Percentiles rank a stretch among this genome's conserved stretches.
phyloP scores from a whole-genome alignment of 2,329 filamentous ascomycete species.

The Venturia aucupariae region DNA sequence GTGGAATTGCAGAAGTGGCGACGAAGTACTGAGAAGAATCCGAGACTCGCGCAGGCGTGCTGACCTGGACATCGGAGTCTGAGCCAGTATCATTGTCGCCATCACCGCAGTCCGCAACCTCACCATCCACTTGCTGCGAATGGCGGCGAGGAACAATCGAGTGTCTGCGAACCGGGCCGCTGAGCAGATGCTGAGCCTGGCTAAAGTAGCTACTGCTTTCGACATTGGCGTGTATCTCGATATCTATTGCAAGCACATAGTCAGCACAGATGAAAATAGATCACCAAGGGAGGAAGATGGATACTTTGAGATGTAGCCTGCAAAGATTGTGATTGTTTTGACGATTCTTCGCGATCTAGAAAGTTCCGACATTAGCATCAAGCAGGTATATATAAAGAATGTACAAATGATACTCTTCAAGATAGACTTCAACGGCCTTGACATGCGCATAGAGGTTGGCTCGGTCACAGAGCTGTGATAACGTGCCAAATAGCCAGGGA shows the following conservation, averaged over 20 bases:
- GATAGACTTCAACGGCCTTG: not conserved
- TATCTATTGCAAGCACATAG: not conserved
- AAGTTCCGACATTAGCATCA: not conserved
- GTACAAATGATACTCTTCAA: conserved; percentile 4
- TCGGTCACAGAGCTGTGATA: conserved; percentile 1
- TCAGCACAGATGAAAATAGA: not conserved
- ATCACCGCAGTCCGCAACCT: not conserved
- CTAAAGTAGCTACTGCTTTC: conserved; percentile 1
- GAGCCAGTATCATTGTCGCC: not conserved
- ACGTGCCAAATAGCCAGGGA: not conserved
- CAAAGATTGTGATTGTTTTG: not conserved
- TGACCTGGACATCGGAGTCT: not conserved
- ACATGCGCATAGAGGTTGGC: not conserved
- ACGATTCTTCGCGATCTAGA: not conserved
- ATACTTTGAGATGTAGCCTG: not conserved
- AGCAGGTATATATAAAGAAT: not conserved
- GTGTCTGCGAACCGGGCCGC: not conserved
- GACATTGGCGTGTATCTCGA: not conserved
- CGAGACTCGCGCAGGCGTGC: not conserved
- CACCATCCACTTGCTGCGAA: not conserved
- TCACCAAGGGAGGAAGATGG: not conserved
- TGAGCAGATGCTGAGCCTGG: not conserved
- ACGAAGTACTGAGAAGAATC: not conserved
- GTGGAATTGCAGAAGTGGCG: not conserved
- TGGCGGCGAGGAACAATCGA: conserved; percentile 2